These are phyloP conservation scores for Gastrolobium villosum DNA, from an alignment of 306 rosid species.

Conservation along the genomic window DNA sequence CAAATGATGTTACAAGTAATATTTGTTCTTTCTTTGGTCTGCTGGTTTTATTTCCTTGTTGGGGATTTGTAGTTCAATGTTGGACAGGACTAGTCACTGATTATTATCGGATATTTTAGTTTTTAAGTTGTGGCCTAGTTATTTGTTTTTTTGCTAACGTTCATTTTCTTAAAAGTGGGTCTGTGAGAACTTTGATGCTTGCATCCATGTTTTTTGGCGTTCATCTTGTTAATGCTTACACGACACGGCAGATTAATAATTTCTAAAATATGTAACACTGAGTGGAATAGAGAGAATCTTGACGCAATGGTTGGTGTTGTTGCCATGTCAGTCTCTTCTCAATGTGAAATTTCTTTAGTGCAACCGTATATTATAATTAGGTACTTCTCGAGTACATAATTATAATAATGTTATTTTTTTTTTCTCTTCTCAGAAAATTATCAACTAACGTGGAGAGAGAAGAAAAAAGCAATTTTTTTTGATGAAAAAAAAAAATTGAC, in stretches of 20 bases:
- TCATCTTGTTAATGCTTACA: slow-evolving; percentile 26
- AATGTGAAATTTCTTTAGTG: too few species aligned
- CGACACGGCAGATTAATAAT: neutral
- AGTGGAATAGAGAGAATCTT: neutral
- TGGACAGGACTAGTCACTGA: slow-evolving; percentile 17
- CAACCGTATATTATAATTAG: too few species aligned
- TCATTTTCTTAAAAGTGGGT: slow-evolving; percentile 8
- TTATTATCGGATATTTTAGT: slow-evolving; percentile 19
- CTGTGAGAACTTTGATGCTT: slow-evolving; percentile 24
- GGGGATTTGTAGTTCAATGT: neutral
- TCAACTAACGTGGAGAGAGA: too few species aligned
- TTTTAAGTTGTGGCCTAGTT: slow-evolving; percentile 17
- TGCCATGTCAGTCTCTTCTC: too few species aligned
- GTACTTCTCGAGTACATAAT: too few species aligned
- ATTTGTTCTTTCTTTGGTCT: neutral
- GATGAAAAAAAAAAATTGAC: too few species aligned
- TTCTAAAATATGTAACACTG: neutral
- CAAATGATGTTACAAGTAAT: slow-evolving; percentile 17
- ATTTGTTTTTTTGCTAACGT: slow-evolving; percentile 10
- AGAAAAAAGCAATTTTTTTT: too few species aligned
- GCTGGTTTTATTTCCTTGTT: neutral
- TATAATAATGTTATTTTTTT: too few species aligned
- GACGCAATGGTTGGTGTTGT: too few species aligned
- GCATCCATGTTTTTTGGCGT: neutral
- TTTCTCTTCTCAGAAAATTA: too few species aligned